Evolutionary conservation across 306 rosid genomes (phyloP), one percentile per base, ranked within the genome.

Genomic region (Quercus robur): DNA sequence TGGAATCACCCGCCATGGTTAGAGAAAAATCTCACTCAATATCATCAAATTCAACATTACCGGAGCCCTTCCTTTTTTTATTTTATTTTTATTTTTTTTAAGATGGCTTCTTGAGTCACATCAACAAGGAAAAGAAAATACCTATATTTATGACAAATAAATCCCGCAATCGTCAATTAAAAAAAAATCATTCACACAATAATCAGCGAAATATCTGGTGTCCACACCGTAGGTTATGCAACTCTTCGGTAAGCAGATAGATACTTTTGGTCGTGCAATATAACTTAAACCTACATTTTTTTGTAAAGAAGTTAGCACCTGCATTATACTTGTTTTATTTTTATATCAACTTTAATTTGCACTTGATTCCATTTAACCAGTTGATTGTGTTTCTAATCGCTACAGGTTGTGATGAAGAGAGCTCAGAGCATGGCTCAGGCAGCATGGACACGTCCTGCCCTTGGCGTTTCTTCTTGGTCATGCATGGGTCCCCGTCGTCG

Each of bases 361-460:
- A 10, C 66, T 56, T 51, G 70, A 31, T 77, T 77, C 23, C 18
- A 30, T 52, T 72, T 70, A 18, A 71, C 25, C 52, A 31, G 7
- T 6, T 67, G 1, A 6, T 46, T 56, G 75, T 73, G 68, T 46
- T 75, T 85, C 74, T 46, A 31, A 70, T 72, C 41, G 85, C 75
- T 57, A 70, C 79, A 95, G 99, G 98, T 93, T 57, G 98, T 90
- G 78, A 90, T 95, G 97, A 93, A 79, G 89, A 95, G 93, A 86
- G 98, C 98, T 17, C 94, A 90, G 85, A 91, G 93, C 86, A 88
- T 95, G 96, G 99, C 98, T 80, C 94, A 81, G 84, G 98, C 99
- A 80, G 99, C 99, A 77, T 95, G 99, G 98, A 77, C 88, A 28
- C 97, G 93, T 66, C 98, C 97, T 75, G 77, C 78, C 52, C 93